Conservation (phyloP, 192 early-diverging fungal genomes). For the Coemansia sp. region DNA sequence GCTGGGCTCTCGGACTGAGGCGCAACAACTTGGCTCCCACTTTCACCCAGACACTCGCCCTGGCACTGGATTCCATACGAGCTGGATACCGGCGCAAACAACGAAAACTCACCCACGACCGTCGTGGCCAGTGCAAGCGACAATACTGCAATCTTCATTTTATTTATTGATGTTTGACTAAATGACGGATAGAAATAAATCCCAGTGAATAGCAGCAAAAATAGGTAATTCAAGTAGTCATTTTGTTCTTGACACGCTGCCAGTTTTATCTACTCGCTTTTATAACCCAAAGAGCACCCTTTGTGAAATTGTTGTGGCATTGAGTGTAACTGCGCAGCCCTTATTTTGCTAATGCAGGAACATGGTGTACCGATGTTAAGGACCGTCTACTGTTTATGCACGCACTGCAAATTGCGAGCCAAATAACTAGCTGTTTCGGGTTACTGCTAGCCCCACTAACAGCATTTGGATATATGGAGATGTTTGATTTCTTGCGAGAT, state of each 20-base stretch:
- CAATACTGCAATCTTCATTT: constrained; percentile 26
- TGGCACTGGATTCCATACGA: constrained; percentile 24
- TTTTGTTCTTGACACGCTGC: too few species aligned
- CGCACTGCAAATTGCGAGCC: neutral
- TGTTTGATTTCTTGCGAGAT: too few species aligned
- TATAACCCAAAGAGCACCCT: neutral
- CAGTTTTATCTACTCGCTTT: neutral
- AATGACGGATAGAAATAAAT: neutral
- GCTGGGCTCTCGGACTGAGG: neutral
- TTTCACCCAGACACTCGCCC: constrained; percentile 32
- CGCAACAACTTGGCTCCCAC: neutral
- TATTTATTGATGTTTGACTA: neutral
- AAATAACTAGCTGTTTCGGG: neutral
- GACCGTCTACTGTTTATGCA: neutral
- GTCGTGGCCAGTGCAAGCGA: constrained; percentile 16
- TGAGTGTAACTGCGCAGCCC: neutral
- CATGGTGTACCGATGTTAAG: neutral
- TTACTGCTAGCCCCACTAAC: neutral
- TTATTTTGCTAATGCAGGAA: neutral
- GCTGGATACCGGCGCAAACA: neutral
- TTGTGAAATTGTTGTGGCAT: too few species aligned
- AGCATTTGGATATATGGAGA: neutral
- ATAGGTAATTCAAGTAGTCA: too few species aligned
- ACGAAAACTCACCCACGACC: neutral
- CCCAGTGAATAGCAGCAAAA: neutral